Base-by-base conservation (phyloP, 2,329 filamentous ascomycete genomes). In the Pseudocercospora musae region DNA sequence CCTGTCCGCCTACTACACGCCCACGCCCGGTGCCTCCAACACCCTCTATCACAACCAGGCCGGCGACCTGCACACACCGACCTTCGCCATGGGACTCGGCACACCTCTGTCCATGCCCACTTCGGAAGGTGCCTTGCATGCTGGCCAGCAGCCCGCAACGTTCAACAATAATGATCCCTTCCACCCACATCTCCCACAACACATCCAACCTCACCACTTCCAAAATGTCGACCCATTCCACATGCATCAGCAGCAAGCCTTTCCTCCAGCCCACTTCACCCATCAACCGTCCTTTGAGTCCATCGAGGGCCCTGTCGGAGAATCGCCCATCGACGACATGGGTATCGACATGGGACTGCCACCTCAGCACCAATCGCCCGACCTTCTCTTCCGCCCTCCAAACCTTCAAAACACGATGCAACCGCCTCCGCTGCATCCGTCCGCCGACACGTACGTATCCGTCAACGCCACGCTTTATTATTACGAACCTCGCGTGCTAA, bases 51-150 rank as follows among this genome's bases (percentile, higher is more conserved):
- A 96, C 74, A 86, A 84, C 57, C 91, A 93, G 76, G 90, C 91
- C 40, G 71, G 64, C 56, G 92, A 96, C 76, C 82, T 97, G 60
- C 92, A 96, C 76, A 96, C 92, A 1, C 92, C 92, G 3, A 87
- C 85, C 31, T 81, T 93, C 71, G 67, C 62, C 31, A 63, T 57
- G 52, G 85, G 85, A 21, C 85, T 95, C 80, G 87, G 87, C 23
- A 96, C 92, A 7, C 92, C 94, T 6, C 78, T 97, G 37, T 93
- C 92, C 13, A 84, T 96, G 75, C 87, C 91, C n/a, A 85, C 88
- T 2, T 87, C 89, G 3, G 84, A 89, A 66, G 85, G 85, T 57
- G 79, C 82, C 25, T 80, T 92, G 66, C 88, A 89, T 70, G 79
- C 85, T 56, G 83, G 82, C 31, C 79, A 82, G 68, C 77, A 84